Base-by-base conservation (phyloP, 2,329 filamentous ascomycete genomes). In the Neonectria faginata region DNA sequence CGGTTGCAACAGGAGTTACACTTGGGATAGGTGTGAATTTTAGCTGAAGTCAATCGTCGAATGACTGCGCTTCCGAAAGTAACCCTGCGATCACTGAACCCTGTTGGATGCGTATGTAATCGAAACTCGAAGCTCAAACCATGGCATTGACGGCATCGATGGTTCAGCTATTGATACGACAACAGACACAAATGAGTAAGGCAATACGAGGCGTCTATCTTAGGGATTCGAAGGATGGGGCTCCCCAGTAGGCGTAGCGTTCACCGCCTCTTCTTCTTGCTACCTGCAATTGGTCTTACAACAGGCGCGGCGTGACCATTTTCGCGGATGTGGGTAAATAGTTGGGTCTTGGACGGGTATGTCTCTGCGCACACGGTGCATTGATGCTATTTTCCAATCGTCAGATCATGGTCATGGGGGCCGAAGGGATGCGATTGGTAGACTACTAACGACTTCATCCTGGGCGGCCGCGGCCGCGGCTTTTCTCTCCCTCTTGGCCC, bases 241-340 rank as follows among this genome's bases (percentile, higher is more conserved):
- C 12, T n/a, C 27, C 27, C 31, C n/a, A n/a, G 18, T 5, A 20
- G 64, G 10, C 16, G 11, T n/a, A 44, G 11, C 5, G 5, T 67
- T 75, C 70, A 80, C 62, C 74, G 71, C 71, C 79, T 81, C 65
- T 79, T 79, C 64, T 79, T 83, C 68, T 78, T 82, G 36, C 71
- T 68, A 3, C 73, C 64, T 22, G 27, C 18, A 25, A 31, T 54
- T 64, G 51, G 33, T 58, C 62, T 67, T 75, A 69, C 29, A 27
- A 81, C 75, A 3, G 82, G 81, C 31, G 88, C 86, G 6, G 90
- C 91, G 79, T 96, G 92, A 10, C 81, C 81, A 18, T 86, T 79
- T 10, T 89, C 85, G 66, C 88, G 87, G 62, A 96, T 84, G 77
- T 97, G 93, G 57, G 86, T 82, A 76, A 95, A 95, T 18, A 97